Conservation (phyloP, 768 basidiomycete species). For the Piloderma croceum region DNA sequence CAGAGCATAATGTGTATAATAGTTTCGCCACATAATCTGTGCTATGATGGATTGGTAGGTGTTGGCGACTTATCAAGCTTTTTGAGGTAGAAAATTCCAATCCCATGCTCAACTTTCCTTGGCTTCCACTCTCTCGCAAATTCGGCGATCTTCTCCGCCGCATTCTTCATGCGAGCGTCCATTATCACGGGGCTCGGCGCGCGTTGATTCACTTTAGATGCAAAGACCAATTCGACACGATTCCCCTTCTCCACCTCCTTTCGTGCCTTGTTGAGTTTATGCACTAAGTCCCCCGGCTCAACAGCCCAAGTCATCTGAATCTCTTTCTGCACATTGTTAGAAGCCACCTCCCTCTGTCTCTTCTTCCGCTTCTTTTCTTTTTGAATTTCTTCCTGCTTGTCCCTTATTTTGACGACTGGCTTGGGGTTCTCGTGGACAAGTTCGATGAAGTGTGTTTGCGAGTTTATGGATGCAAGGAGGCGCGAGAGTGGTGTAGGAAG, state of each 20-base stretch:
- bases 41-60: too few species aligned
- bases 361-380: constrained; percentile 33
- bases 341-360: constrained; percentile 28
- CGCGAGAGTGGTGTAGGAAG: constrained; percentile 29
- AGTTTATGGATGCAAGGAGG: constrained; percentile 43
- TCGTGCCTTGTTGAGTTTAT: constrained; percentile 57
- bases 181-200: constrained; percentile 34
- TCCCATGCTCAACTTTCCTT: constrained; percentile 34
- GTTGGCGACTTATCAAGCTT: too few species aligned
- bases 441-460: constrained; percentile 42
- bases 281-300: constrained; percentile 50
- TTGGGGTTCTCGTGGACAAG: constrained; percentile 44
- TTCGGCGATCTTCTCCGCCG: constrained; percentile 39
- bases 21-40: too few species aligned
- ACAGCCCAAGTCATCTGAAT: constrained; percentile 69
- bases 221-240: constrained; percentile 51
- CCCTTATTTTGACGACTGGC: constrained; percentile 58
- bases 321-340: constrained; percentile 49
- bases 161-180: constrained; percentile 39
- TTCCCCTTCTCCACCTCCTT: constrained; percentile 56
- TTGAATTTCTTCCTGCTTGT: constrained; percentile 38
- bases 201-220: constrained; percentile 42
- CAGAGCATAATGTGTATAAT: too few species aligned
- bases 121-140: constrained; percentile 50
- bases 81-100: too few species aligned